Evolutionary conservation across 257 asterid genomes (phyloP).

Genomic region (Plantago ovata): DNA sequence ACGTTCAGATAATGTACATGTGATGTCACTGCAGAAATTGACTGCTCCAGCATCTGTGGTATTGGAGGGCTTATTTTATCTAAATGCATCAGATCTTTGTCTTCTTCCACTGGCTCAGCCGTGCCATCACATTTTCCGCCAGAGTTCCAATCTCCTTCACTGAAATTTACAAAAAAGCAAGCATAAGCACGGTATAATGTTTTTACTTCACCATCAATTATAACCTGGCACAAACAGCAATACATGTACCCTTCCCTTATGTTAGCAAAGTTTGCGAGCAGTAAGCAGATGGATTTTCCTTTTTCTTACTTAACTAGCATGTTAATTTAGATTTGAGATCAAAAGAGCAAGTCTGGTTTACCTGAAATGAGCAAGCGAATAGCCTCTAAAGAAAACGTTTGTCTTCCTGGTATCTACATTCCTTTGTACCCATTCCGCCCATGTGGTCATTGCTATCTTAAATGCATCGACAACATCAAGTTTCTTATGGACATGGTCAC

Average conservation of each 20-base stretch:
- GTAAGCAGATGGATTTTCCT: too few relatives aligned
- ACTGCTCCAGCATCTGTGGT: conserved; percentile 47
- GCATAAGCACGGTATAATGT: conserved; percentile 4
- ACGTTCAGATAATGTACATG: conserved; percentile 48
- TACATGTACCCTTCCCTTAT: too few relatives aligned
- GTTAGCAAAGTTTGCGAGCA: too few relatives aligned
- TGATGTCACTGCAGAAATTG: conserved; percentile 38
- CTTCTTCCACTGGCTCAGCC: conserved; percentile 47
- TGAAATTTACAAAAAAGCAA: conserved; percentile 9
- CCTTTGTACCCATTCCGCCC: conserved; percentile 69
- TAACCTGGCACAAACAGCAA: too few relatives aligned
- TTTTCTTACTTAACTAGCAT: too few relatives aligned
- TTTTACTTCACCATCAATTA: not conserved
- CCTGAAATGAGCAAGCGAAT: conserved; percentile 79
- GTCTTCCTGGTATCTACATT: conserved; percentile 47
- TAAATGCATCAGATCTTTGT: conserved; percentile 37
- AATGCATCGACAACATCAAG: conserved; percentile 64
- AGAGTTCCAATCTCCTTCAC: conserved; percentile 78
- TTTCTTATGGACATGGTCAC: conserved; percentile 51
- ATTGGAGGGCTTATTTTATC: conserved; percentile 35
- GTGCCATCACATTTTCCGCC: conserved; percentile 61
- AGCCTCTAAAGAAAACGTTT: conserved; percentile 64
- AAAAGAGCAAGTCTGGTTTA: conserved; percentile 15
- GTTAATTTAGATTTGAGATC: not conserved
- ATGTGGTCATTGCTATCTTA: conserved; percentile 58